phyloP scores from a whole-genome alignment of 371 early-diverging fungal genomes.

The Catenaria anguillulae region DNA sequence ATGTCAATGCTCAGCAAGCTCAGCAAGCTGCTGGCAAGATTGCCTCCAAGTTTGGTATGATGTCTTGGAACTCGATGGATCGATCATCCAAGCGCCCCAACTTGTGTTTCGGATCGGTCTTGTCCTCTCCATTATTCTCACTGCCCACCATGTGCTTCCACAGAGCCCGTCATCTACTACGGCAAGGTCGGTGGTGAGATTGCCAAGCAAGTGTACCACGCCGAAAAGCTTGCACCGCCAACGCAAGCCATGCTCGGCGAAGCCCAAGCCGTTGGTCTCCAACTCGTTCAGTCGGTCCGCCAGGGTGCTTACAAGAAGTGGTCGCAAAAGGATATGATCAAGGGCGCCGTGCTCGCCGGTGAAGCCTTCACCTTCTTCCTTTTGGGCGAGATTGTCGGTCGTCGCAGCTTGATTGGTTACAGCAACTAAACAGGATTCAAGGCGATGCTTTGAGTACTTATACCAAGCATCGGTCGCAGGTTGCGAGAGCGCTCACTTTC shows the following conservation, averaged over 20 bases:
- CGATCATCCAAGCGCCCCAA: too few relatives aligned
- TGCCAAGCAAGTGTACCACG: slow-evolving; percentile 51
- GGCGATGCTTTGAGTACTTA: too few relatives aligned
- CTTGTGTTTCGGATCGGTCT: too few relatives aligned
- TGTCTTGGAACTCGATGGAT: neutral
- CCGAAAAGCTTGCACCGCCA: slow-evolving; percentile 53
- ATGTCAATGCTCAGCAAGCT: neutral
- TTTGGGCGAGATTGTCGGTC: slow-evolving; percentile 54
- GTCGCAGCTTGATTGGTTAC: slow-evolving; percentile 55
- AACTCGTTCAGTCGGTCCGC: slow-evolving; percentile 30
- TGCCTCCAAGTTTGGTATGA: neutral
- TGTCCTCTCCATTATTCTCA: too few relatives aligned
- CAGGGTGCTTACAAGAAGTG: slow-evolving; percentile 35
- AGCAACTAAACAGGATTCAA: too few relatives aligned
- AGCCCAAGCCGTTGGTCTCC: slow-evolving; percentile 24
- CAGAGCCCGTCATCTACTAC: slow-evolving; percentile 29
- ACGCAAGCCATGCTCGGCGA: slow-evolving; percentile 34
- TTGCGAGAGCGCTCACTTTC: too few relatives aligned
- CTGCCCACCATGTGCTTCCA: too few relatives aligned
- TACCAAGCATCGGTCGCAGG: too few relatives aligned
- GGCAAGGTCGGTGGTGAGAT: slow-evolving; percentile 47
- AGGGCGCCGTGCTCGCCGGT: slow-evolving; percentile 44
- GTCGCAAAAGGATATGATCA: slow-evolving; percentile 25
- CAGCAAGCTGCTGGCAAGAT: neutral
- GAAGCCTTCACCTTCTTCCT: slow-evolving; percentile 55